A percentile compares a stretch with the other conserved stretches of the same genome.
These are phyloP conservation scores for Trichoderma endophyticum DNA, from an alignment of 2,329 filamentous ascomycete genomes.

Conservation along the genomic window DNA sequence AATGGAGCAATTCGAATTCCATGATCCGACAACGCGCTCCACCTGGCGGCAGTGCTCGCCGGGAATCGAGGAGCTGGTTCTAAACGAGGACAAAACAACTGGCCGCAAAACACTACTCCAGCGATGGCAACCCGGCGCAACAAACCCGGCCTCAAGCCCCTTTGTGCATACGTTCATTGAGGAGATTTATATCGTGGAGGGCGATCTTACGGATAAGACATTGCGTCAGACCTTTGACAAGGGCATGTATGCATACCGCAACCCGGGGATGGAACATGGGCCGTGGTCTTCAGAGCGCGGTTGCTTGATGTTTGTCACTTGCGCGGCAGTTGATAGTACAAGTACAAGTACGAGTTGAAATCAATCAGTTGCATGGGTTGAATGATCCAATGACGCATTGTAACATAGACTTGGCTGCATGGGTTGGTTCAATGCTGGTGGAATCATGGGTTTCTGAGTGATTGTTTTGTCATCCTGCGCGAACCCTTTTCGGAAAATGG, in stretches of 20 bases:
- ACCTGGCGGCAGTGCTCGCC: conserved; percentile 29
- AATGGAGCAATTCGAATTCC: conserved; percentile 31
- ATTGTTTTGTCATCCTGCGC: neutral
- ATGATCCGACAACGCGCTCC: conserved; percentile 25
- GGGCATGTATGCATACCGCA: conserved; percentile 39
- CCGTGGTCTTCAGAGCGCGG: conserved; percentile 35
- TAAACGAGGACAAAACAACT: conserved; percentile 32
- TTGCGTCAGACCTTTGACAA: conserved; percentile 31
- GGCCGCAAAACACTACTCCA: conserved; percentile 33
- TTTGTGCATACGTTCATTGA: conserved; percentile 39
- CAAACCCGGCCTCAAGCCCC: conserved; percentile 22
- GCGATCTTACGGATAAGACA: conserved; percentile 34
- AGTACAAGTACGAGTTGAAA: neutral
- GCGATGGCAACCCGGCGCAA: conserved; percentile 35
- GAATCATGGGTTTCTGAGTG: neutral
- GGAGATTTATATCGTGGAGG: conserved; percentile 37
- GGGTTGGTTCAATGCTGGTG: neutral
- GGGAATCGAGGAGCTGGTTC: conserved; percentile 35
- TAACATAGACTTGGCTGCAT: neutral
- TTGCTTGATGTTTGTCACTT: conserved; percentile 30
- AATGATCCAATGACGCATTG: neutral
- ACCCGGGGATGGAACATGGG: conserved; percentile 40
- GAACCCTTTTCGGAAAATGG: neutral
- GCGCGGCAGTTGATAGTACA: neutral
- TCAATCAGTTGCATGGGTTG: neutral